Evolutionary conservation across 352 stramenopile species (phyloP).

Genomic region (Globisporangium spiculum): DNA sequence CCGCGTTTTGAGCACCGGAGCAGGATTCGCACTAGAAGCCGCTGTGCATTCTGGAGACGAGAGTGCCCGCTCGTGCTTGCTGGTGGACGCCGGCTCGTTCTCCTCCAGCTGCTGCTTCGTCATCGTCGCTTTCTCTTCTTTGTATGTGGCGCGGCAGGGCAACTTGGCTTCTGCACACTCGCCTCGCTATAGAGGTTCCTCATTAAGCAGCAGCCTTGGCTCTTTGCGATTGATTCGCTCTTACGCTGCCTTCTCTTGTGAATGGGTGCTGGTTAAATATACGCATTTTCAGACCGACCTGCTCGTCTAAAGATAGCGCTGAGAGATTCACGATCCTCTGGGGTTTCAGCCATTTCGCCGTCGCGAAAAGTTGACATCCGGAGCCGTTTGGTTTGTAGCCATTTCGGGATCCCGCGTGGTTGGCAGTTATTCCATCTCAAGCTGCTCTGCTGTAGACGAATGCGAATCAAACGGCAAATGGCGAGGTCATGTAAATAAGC

Average conservation of each 20-base stretch:
- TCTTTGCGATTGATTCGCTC: not conserved
- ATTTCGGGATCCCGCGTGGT: not conserved
- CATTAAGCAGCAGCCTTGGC: not conserved
- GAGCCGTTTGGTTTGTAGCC: not conserved
- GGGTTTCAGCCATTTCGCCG: not conserved
- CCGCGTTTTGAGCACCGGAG: not conserved
- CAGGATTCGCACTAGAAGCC: not conserved
- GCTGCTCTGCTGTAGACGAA: not conserved
- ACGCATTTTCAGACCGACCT: not conserved
- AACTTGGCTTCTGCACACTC: not conserved
- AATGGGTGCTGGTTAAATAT: not conserved
- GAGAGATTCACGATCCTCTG: not conserved
- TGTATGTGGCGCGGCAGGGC: not conserved
- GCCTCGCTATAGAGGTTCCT: not conserved
- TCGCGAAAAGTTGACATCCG: not conserved
- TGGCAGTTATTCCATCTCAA: not conserved
- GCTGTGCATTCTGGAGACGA: not conserved
- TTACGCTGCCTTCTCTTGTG: too few relatives aligned
- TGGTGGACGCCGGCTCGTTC: not conserved
- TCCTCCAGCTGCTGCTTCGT: not conserved
- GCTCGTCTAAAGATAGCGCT: not conserved
- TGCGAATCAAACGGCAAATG: not conserved
- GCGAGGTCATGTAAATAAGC: not conserved
- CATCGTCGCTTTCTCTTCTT: not conserved
- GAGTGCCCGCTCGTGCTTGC: not conserved